Evolutionary conservation across 2,329 filamentous ascomycete species (phyloP).

Genomic region (Sporothrix euskadiensis): DNA sequence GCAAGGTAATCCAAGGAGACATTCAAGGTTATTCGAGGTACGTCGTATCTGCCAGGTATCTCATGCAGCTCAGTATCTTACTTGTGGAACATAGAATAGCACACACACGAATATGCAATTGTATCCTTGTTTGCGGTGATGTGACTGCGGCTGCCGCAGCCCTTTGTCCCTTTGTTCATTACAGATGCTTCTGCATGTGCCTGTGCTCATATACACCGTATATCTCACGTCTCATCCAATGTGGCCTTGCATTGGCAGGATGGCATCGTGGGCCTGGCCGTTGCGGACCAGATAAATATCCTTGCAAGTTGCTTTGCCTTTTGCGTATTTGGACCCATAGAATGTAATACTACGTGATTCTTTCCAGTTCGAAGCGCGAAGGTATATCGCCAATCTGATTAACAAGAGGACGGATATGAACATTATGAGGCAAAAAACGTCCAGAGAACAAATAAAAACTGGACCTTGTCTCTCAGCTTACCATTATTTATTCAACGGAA

Average conservation of each 20-base stretch:
- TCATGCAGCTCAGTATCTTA: background rate
- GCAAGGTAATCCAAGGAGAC: background rate
- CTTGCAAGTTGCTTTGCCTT: background rate
- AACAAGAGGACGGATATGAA: background rate
- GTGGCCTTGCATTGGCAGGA: background rate
- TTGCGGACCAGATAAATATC: background rate
- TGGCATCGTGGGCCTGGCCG: conserved; percentile 10
- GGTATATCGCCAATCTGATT: background rate
- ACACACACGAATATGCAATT: background rate
- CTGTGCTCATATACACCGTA: background rate
- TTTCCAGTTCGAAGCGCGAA: background rate
- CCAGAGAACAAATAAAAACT: background rate
- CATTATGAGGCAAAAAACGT: background rate
- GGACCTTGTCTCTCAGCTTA: too few species aligned
- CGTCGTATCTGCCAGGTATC: background rate
- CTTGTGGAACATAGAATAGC: background rate
- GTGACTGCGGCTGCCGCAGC: background rate
- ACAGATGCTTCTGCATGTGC: background rate
- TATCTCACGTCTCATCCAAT: background rate
- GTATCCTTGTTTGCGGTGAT: background rate
- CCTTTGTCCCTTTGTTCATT: background rate
- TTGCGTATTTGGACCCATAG: background rate
- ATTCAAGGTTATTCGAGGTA: background rate
- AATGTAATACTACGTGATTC: background rate
- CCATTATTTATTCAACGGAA: conserved; percentile 6